These are phyloP conservation scores for Aspergillus sp. DNA, from an alignment of 2,329 filamentous ascomycete species.

Conservation along the genomic window DNA sequence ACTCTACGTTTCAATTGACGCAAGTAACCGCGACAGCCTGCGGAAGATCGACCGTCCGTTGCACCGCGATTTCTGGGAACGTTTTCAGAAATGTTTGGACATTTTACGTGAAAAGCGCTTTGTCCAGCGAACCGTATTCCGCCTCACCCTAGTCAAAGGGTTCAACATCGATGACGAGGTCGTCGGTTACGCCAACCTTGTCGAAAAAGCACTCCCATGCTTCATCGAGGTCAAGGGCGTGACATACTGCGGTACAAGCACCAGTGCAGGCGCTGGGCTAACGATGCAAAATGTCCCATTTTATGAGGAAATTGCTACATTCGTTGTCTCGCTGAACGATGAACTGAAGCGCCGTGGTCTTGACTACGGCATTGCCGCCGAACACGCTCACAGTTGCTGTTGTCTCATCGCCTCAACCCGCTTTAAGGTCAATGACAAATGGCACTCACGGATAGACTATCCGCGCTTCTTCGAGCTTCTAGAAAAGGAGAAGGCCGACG, in stretches of 20 bases:
- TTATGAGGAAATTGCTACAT: conserved; percentile 83
- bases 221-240: conserved; percentile 97
- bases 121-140: conserved; percentile 88
- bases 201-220: conserved; percentile 81
- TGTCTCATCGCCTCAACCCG: conserved; percentile 79
- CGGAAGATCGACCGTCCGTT: conserved; percentile 87
- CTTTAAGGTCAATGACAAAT: conserved; percentile 74
- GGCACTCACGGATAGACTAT: conserved; percentile 93
- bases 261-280: conserved; percentile 77
- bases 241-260: conserved; percentile 91
- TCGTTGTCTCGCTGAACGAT: conserved; percentile 72
- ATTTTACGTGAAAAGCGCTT: conserved; percentile 82
- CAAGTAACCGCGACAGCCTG: conserved; percentile 82
- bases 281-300: conserved; percentile 98
- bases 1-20: conserved; percentile 94
- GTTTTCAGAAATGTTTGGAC: conserved; percentile 86
- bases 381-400: conserved; percentile 94
- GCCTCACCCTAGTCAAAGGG: conserved; percentile 91
- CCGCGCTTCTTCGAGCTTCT: conserved; percentile 81
- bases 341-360: conserved; percentile 70
- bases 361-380: conserved; percentile 85
- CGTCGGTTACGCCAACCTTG: conserved; percentile 82
- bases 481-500: conserved; percentile 57
- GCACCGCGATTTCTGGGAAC: conserved; percentile 96
- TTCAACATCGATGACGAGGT: conserved; percentile 97